phyloP scores from a whole-genome alignment of 164 flowering plant species.

The Macadamia tetraphylla region DNA sequence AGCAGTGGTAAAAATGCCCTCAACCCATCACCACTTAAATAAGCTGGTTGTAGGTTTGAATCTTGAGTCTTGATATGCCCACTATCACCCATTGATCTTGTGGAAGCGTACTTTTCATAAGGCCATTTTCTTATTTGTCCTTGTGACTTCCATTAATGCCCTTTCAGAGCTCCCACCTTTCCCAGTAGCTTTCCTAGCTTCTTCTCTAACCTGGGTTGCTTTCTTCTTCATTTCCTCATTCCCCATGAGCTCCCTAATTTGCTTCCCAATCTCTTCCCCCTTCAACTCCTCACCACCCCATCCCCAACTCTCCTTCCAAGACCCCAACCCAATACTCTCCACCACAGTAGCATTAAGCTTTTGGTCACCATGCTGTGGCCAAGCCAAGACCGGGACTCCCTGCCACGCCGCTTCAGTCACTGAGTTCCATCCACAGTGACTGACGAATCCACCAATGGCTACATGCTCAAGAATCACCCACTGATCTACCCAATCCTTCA shows the following conservation, averaged over 20 bases:
- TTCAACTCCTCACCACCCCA: conserved; percentile 17
- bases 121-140: no score
- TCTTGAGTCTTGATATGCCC: no score
- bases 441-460: conserved; percentile 32
- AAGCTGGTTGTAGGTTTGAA: no score
- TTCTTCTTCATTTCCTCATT: conserved; percentile 13
- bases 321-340: conserved; percentile 23
- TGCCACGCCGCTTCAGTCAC: conserved; percentile 27
- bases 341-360: conserved; percentile 29
- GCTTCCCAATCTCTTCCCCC: conserved; percentile 22
- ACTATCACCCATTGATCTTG: no score
- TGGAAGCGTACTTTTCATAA: no score
- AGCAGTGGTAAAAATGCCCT: no score
- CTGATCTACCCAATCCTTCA: conserved; percentile 31
- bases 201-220: conserved; percentile 16
- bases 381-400: conserved; percentile 30
- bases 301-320: conserved; percentile 27
- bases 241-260: conserved; percentile 18
- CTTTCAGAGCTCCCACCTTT: conserved; percentile 12
- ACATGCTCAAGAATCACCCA: conserved; percentile 19
- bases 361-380: conserved; percentile 33
- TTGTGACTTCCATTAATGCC: no score
- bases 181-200: conserved; percentile 22
- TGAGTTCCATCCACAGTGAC: conserved; percentile 39
- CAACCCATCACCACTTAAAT: no score